Percentiles rank a stretch among this genome's conserved stretches.
These are phyloP conservation scores for Globisporangium canariense DNA, from an alignment of 352 stramenopile genomes.

Conservation along the genomic window DNA sequence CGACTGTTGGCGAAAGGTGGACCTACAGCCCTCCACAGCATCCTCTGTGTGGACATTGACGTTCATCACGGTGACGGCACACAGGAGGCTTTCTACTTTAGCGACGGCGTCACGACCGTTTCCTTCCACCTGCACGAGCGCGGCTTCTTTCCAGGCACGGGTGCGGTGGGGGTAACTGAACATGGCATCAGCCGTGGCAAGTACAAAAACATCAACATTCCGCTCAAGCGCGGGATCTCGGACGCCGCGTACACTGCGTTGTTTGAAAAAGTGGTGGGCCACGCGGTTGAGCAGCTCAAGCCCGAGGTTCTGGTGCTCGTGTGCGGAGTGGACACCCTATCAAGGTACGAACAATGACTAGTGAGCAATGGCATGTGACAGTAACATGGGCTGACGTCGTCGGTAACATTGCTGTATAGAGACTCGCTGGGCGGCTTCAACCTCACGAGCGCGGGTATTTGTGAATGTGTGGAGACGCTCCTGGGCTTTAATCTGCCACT, in stretches of 20 bases:
- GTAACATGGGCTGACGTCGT: not conserved
- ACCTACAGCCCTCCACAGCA: constrained; percentile 13
- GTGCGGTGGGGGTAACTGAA: constrained; percentile 18
- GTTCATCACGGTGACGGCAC: constrained; percentile 62
- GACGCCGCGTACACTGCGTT: constrained; percentile 50
- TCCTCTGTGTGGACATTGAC: constrained; percentile 59
- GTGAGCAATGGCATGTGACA: not conserved
- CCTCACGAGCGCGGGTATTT: constrained; percentile 37
- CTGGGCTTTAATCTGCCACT: constrained; percentile 33
- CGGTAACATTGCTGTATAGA: constrained; percentile 5
- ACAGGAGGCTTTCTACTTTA: constrained; percentile 59
- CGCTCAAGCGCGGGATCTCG: constrained; percentile 46
- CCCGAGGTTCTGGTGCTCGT: constrained; percentile 55
- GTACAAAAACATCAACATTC: constrained; percentile 60
- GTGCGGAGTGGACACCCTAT: constrained; percentile 67
- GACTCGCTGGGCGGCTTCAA: constrained; percentile 47
- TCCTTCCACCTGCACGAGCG: constrained; percentile 52
- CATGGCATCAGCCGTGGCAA: constrained; percentile 29
- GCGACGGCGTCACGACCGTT: constrained; percentile 38
- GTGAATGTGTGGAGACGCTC: constrained; percentile 29
- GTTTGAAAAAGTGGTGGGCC: constrained; percentile 36
- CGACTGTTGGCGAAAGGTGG: constrained; percentile 17
- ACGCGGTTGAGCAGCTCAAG: constrained; percentile 35
- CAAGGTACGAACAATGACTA: constrained; percentile 17
- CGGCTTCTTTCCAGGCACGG: constrained; percentile 52